phyloP scores from a whole-genome alignment of 768 basidiomycete genomes.

The Russula compacta region DNA sequence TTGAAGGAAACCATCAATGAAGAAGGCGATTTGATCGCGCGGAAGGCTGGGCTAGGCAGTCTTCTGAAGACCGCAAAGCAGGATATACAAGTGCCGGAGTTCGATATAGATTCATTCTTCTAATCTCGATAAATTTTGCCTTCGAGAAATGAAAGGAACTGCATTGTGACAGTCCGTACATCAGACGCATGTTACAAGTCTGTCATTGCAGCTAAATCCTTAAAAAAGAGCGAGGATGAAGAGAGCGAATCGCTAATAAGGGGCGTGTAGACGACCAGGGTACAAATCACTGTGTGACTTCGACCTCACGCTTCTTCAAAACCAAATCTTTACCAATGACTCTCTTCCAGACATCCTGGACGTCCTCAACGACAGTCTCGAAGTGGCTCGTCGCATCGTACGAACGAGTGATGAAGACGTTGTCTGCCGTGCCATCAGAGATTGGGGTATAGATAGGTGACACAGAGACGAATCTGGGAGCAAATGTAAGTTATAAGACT shows the following conservation, averaged over 20 bases:
- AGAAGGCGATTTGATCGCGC: conserved; percentile 50
- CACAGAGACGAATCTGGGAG: conserved; percentile 76
- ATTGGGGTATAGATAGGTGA: conserved; percentile 86
- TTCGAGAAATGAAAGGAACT: neutral
- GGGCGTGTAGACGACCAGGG: conserved; percentile 1
- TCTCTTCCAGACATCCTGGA: conserved; percentile 92
- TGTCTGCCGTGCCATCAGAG: conserved; percentile 68
- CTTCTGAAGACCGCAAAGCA: conserved; percentile 89
- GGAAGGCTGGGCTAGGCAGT: conserved; percentile 69
- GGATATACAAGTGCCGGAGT: conserved; percentile 78
- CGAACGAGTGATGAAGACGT: conserved; percentile 94
- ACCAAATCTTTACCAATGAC: conserved; percentile 69
- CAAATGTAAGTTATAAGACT: neutral
- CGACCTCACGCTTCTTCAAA: conserved; percentile 80
- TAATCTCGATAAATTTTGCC: conserved; percentile 24
- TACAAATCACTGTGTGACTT: conserved; percentile 40
- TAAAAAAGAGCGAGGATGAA: neutral
- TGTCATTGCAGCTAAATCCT: conserved; percentile 9
- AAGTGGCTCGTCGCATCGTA: conserved; percentile 99
- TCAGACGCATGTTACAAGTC: conserved; percentile 12
- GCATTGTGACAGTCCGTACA: neutral
- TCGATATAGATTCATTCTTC: conserved; percentile 76
- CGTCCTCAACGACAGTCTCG: conserved; percentile 97
- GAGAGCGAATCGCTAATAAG: neutral
- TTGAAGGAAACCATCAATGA: conserved; percentile 32